phyloP scores from a whole-genome alignment of 192 early-diverging fungal species.

The Coemansia sp. region DNA sequence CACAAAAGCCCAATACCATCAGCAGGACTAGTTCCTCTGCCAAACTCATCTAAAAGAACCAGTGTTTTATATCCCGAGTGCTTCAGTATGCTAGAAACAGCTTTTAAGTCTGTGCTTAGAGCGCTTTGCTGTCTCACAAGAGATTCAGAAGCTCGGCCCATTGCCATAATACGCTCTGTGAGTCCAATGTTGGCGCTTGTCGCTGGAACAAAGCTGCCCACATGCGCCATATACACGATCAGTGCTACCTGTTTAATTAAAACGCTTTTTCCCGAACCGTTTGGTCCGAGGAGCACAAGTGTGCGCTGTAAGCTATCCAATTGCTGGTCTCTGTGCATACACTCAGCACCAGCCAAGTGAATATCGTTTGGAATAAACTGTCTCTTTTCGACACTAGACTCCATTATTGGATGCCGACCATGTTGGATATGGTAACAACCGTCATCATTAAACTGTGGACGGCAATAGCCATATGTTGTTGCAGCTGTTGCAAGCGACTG shows the following conservation, averaged over 20 bases:
- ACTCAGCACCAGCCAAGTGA: conserved; percentile 41
- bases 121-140: conserved; percentile 29
- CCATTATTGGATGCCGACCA: conserved; percentile 34
- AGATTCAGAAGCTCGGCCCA: conserved; percentile 41
- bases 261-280: conserved; percentile 80
- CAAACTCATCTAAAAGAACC: conserved; percentile 47
- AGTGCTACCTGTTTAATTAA: conserved; percentile 75
- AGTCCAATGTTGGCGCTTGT: conserved; percentile 67
- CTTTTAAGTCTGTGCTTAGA: conserved; percentile 22
- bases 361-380: conserved; percentile 76
- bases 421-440: conserved; percentile 29
- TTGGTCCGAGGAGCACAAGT: conserved; percentile 78
- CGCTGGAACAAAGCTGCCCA: conserved; percentile 89
- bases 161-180: conserved; percentile 75
- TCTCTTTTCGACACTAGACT: conserved; percentile 63
- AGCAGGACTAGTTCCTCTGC: conserved; percentile 36
- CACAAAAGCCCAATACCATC: conserved; percentile 84
- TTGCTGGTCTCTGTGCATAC: conserved; percentile 7
- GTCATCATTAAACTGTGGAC: conserved; percentile 12
- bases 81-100: conserved; percentile 14
- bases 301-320: conserved; percentile 34
- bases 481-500: conserved; percentile 27
- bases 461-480: conserved; percentile 22
- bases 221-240: conserved; percentile 85
- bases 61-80: conserved; percentile 13